A percentile compares a stretch with the other conserved stretches of the same genome.
These are phyloP conservation scores for Candida qinlingensis DNA, from an alignment of 805 yeast species.

Conservation along the genomic window DNA sequence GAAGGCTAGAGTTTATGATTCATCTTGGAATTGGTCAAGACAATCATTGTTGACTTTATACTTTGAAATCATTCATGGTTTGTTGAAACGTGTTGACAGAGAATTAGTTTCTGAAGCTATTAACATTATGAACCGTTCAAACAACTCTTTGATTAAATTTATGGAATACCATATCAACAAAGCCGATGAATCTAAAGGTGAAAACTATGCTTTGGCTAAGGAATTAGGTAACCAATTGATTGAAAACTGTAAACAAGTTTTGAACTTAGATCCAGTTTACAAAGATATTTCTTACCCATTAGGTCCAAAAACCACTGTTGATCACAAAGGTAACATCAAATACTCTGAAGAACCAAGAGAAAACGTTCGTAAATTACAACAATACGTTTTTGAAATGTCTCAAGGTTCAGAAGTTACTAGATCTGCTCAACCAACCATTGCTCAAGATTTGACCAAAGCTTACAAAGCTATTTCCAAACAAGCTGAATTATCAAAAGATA, in stretches of 20 bases:
- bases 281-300: conserved; percentile 93
- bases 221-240: conserved; percentile 88
- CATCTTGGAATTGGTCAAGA: conserved; percentile 99
- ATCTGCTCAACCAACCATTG: conserved; percentile 64
- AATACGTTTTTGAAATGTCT: conserved; percentile 95
- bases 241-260: conserved; percentile 89
- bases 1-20: conserved; percentile 94
- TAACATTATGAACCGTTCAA: conserved; percentile 95
- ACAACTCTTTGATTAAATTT: conserved; percentile 86
- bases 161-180: conserved; percentile 77
- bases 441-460: conserved; percentile 78
- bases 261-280: conserved; percentile 80
- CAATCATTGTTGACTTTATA: conserved; percentile 93
- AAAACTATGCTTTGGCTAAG: conserved; percentile 86
- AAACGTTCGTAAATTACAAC: conserved; percentile 89
- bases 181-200: conserved; percentile 77
- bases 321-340: conserved; percentile 78
- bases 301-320: conserved; percentile 89
- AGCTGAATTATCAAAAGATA: conserved; percentile 52
- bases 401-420: conserved; percentile 84
- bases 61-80: conserved; percentile 94
- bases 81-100: conserved; percentile 83
- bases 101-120: conserved; percentile 96
- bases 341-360: conserved; percentile 86
- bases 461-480: conserved; percentile 78